phyloP scores from a whole-genome alignment of 331 rosid species.

The Acacia pycnantha region DNA sequence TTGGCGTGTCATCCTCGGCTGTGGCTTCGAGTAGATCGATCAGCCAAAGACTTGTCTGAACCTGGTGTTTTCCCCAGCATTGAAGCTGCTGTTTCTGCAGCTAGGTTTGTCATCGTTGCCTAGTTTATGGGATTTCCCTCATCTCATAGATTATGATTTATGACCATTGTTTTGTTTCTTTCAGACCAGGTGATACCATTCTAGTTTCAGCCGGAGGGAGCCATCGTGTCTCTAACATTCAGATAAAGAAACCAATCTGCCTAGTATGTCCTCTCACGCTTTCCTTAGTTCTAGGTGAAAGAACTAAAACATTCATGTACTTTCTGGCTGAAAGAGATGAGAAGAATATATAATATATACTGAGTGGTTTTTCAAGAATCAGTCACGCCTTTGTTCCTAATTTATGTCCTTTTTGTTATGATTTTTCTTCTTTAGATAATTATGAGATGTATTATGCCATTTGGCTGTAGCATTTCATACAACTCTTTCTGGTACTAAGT shows the following conservation, averaged over 20 bases:
- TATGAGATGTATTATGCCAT: not conserved
- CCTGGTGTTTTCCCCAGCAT: constrained; percentile 81
- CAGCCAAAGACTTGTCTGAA: constrained; percentile 61
- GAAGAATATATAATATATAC: not conserved
- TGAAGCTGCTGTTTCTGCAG: constrained; percentile 86
- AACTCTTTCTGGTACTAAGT: not conserved
- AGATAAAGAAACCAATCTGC: constrained; percentile 85
- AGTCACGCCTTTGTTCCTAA: not conserved
- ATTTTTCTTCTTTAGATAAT: not conserved
- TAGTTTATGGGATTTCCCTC: not conserved
- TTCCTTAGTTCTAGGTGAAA: not conserved
- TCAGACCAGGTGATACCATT: constrained; percentile 93
- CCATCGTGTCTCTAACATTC: constrained; percentile 75
- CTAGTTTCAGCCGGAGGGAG: constrained; percentile 85
- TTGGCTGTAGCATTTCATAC: not conserved
- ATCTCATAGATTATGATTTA: constrained; percentile 23
- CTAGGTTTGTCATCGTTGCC: constrained; percentile 56
- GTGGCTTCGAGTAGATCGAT: constrained; percentile 94
- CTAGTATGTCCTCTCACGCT: constrained; percentile 55
- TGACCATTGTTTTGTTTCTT: constrained; percentile 21
- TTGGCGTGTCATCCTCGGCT: constrained; percentile 95
- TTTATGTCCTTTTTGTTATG: not conserved
- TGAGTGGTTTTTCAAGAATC: not conserved
- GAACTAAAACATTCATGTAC: not conserved
- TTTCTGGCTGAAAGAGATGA: not conserved